Conservation (phyloP, 306 rosid species). For the Lablab purpureus region DNA sequence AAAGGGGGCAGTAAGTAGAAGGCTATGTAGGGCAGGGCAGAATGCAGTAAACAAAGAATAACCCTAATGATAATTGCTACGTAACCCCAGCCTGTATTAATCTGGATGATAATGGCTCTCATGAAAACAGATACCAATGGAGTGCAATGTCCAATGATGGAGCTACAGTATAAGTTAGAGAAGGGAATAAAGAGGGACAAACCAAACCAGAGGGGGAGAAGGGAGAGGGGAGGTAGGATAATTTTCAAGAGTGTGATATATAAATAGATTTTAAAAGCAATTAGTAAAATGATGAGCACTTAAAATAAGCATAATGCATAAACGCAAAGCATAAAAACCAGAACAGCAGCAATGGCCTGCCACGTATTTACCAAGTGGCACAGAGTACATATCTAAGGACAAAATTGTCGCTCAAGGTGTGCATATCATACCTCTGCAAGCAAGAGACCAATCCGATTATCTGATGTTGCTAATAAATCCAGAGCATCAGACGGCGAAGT, state of each 20-base stretch:
- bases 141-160: too few relatives aligned
- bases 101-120: slow-evolving; percentile 10
- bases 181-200: not conserved
- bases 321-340: slow-evolving; percentile 18
- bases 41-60: slow-evolving; percentile 23
- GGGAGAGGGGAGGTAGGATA: not conserved
- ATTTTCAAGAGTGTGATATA: not conserved
- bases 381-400: slow-evolving; percentile 20
- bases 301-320: slow-evolving; percentile 27
- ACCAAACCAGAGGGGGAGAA: not conserved
- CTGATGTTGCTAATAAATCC: slow-evolving; percentile 84
- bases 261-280: not conserved
- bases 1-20: slow-evolving; percentile 17
- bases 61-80: not conserved
- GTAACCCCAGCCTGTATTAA: not conserved
- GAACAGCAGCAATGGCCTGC: not conserved
- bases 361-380: not conserved
- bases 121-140: slow-evolving; percentile 25
- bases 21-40: slow-evolving; percentile 2
- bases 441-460: slow-evolving; percentile 86
- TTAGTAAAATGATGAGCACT: slow-evolving; percentile 28
- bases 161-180: not conserved
- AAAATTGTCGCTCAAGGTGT: slow-evolving; percentile 23
- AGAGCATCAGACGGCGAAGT: slow-evolving; percentile 80
- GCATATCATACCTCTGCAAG: slow-evolving; percentile 80